Base-by-base conservation (phyloP, 2,329 filamentous ascomycete genomes). In the Paecilomyces sp. region DNA sequence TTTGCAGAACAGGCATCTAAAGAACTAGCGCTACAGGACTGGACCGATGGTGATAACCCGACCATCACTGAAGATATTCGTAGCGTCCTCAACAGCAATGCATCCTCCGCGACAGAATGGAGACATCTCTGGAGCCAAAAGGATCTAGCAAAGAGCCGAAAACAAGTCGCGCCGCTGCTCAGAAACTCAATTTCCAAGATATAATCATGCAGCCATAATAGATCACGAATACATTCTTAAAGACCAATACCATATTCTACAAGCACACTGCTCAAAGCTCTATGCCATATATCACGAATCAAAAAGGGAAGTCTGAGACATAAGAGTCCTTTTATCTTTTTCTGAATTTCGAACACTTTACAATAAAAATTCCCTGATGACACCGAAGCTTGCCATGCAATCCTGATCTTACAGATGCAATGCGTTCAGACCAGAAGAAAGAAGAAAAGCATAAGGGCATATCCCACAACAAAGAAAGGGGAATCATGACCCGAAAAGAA, bases 131-230 rank as follows among this genome's bases (percentile, higher is more conserved):
- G 84, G 84, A 73, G 77, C 64, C 85, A 87, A 70, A 74, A 72
- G 15, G 79, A 85, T 61, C 73, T 84, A 52, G 78, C 79, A 54
- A 82, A 83, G 62, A 88, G 84, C 67, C 78, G 85, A 63, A 88
- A 88, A 72, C 81, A 83, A 72, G 84, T 88, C 56, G 85, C 80
- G 15, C 85, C 85, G 57, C 66, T 87, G 67, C 66, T 87, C 56
- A 78, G 85, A 63, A 76, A 79, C 63, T 78, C 79, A 1, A 71
- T 79, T 52, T 57, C 67, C 15, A 64, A 63, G 68, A 34, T 69
- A 58, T 47, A 33, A 3, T 51, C 34, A 24, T n/a, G 12, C 24
- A 8, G 53, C 15, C 50, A 15, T 33, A 58, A 52, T 56, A 41
- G 36, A 55, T 22, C n/a, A 47, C 5, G 15, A 47, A 9, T 22